phyloP scores from a whole-genome alignment of 805 yeast genomes.

The Cephaloascus fragrans region DNA sequence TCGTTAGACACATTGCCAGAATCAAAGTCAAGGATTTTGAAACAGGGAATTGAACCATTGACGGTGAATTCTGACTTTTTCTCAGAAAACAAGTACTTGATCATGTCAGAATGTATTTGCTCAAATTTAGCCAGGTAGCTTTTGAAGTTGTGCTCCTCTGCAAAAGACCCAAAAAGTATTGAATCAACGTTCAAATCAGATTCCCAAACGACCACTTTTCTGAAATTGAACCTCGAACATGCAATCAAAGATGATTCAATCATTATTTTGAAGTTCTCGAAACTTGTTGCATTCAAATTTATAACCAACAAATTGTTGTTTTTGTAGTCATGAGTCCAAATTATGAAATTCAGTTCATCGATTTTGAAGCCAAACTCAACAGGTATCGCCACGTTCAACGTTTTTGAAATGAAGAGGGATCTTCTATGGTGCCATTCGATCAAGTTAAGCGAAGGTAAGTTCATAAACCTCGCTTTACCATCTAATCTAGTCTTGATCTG shows the following conservation, averaged over 20 bases:
- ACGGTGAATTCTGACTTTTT: background rate
- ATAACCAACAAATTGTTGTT: background rate
- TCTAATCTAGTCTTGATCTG: background rate
- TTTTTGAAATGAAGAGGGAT: slow-evolving; percentile 10
- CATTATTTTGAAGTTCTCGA: background rate
- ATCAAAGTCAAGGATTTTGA: background rate
- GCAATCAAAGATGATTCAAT: background rate
- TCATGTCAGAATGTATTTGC: too few relatives aligned
- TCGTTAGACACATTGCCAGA: background rate
- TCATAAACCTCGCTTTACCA: background rate
- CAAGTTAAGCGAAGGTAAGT: background rate
- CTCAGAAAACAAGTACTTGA: too few relatives aligned
- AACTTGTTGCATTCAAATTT: background rate
- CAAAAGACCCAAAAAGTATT: too few relatives aligned
- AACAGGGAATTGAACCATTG: background rate
- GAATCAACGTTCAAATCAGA: background rate
- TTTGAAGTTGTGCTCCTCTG: too few relatives aligned
- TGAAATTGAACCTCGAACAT: background rate
- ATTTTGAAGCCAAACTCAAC: background rate
- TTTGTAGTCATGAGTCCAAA: background rate
- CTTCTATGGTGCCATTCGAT: slow-evolving; percentile 33
- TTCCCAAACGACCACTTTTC: background rate
- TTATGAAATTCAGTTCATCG: background rate
- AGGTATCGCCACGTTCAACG: slow-evolving; percentile 1
- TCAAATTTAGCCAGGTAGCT: too few relatives aligned